Conservation (phyloP, 305 asterid genomes). For the Withania somnifera region DNA sequence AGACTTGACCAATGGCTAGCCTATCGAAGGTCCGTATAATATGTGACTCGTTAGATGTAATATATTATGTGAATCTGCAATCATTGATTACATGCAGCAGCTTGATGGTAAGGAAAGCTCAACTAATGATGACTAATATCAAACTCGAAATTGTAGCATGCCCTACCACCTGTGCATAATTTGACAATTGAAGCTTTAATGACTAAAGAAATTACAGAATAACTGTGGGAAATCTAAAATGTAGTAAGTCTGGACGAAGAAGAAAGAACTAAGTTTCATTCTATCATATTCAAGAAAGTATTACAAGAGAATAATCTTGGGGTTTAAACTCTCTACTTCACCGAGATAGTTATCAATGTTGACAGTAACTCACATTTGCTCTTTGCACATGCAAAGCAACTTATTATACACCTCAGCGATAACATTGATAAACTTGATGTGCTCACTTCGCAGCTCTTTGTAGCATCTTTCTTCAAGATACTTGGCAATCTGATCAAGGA, state of each 20-base stretch:
- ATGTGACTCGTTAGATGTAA: not conserved
- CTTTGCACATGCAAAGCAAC: slow-evolving; percentile 69
- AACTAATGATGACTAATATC: not conserved
- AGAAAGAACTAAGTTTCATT: not conserved
- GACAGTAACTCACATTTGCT: slow-evolving; percentile 63
- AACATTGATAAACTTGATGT: slow-evolving; percentile 45
- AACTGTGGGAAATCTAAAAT: not conserved
- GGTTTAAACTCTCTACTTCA: not conserved
- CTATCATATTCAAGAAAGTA: not conserved
- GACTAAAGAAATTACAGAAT: not conserved
- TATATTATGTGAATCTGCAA: not conserved
- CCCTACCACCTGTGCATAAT: not conserved
- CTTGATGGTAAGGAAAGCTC: not conserved
- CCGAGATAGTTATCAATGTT: not conserved
- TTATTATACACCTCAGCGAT: slow-evolving; percentile 65
- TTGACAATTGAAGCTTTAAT: not conserved
- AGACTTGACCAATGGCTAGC: not conserved
- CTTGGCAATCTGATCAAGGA: slow-evolving; percentile 53
- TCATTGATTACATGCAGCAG: not conserved
- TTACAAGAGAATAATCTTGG: not conserved
- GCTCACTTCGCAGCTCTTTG: slow-evolving; percentile 76
- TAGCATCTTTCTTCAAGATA: slow-evolving; percentile 89
- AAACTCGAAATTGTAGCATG: not conserved
- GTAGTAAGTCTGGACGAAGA: not conserved
- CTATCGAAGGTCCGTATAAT: not conserved